Percentiles rank a stretch among this genome's conserved stretches.
Evolutionary conservation across 176 grass and related monocot species (phyloP).

Genomic region (Bonia amplexicaulis): DNA sequence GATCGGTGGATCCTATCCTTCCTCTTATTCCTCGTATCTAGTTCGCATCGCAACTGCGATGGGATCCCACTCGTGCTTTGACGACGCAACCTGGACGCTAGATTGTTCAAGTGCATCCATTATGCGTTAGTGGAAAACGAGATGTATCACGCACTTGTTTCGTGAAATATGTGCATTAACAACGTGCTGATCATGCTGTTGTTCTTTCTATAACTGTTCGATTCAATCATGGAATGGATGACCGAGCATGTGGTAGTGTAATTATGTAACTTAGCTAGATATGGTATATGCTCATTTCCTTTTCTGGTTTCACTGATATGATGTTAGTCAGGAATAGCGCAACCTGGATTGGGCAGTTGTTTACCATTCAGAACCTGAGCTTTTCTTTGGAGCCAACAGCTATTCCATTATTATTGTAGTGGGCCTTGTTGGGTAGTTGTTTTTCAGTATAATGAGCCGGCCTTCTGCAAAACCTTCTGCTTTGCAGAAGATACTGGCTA

Average conservation of each 20-base stretch:
- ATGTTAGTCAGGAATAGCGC: neutral
- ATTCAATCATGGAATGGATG: neutral
- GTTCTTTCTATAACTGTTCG: neutral
- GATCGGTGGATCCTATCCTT: neutral
- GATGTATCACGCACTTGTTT: neutral
- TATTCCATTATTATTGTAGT: neutral
- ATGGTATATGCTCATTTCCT: constrained; percentile 3
- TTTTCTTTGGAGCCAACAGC: neutral
- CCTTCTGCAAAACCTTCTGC: neutral
- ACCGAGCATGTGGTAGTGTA: neutral
- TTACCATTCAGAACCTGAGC: neutral
- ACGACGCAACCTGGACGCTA: neutral
- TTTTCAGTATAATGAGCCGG: constrained; percentile 4
- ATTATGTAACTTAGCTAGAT: neutral
- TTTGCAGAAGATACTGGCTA: neutral
- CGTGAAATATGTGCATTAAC: neutral
- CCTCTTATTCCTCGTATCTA: neutral
- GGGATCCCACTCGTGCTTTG: constrained; percentile 6
- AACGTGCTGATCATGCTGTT: neutral
- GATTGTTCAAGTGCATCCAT: neutral
- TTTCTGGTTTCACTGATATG: constrained; percentile 2
- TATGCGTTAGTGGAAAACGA: constrained; percentile 7
- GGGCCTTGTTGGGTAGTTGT: neutral
- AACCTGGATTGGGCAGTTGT: neutral
- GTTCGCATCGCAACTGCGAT: neutral